phyloP scores from a whole-genome alignment of 768 basidiomycete species.

The Tulasnella sp. region DNA sequence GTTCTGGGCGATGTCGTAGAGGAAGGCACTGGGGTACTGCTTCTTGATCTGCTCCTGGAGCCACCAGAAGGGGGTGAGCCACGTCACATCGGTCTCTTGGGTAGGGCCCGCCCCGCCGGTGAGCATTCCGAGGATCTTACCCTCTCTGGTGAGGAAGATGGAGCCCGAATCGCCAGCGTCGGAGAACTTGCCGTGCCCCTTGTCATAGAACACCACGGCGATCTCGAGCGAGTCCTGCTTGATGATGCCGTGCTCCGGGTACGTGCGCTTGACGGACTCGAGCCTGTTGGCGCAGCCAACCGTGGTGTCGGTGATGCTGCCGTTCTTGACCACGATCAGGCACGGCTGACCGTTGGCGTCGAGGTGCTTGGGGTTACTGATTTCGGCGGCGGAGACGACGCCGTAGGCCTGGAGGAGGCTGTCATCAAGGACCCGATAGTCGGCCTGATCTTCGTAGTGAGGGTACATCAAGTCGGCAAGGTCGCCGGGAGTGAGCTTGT shows the following conservation, averaged over 20 bases:
- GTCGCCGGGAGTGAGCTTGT: conserved; percentile 11
- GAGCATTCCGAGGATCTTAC: conserved; percentile 19
- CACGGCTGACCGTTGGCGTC: neutral
- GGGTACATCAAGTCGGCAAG: conserved; percentile 13
- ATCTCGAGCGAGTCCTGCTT: conserved; percentile 9
- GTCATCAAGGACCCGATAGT: conserved; percentile 1
- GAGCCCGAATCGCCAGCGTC: conserved; percentile 21
- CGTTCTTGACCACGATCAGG: conserved; percentile 16
- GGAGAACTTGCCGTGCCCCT: conserved; percentile 12
- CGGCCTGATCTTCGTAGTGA: neutral
- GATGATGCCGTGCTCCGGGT: conserved; percentile 14
- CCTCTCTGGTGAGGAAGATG: conserved; percentile 19
- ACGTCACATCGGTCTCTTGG: conserved; percentile 20
- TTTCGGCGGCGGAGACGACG: conserved; percentile 9
- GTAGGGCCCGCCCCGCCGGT: conserved; percentile 21
- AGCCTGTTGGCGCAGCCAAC: conserved; percentile 17
- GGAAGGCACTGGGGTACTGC: conserved; percentile 14
- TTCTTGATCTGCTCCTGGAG: conserved; percentile 17
- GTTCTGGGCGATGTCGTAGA: neutral
- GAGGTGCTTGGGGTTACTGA: conserved; percentile 15
- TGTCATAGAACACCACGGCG: conserved; percentile 7
- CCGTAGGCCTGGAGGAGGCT: conserved; percentile 14
- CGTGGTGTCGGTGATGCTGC: conserved; percentile 14
- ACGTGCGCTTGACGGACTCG: conserved; percentile 12
- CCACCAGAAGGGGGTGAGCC: conserved; percentile 18